Percentiles rank a stretch among this genome's conserved stretches.
Evolutionary conservation across 192 early-diverging fungal genomes (phyloP).

Genomic region (Ramicandelaber brevisporus): DNA sequence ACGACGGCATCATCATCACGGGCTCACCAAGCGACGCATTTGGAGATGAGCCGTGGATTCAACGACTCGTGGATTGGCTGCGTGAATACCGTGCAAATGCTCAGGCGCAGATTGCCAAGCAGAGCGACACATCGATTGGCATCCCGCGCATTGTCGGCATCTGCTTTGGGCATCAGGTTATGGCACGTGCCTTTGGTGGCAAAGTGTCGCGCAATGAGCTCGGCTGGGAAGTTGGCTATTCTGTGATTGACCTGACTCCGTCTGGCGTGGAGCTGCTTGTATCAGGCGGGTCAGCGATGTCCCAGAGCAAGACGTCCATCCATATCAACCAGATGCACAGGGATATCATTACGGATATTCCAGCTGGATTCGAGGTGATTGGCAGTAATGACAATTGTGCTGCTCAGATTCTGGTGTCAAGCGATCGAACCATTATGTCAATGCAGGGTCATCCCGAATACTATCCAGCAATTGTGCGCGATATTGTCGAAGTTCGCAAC

Average conservation of each 20-base stretch:
- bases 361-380: too few species aligned
- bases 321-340: too few species aligned
- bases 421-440: too few species aligned
- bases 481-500: slow-evolving; percentile 9
- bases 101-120: too few species aligned
- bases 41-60: slow-evolving; percentile 38
- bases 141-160: slow-evolving; percentile 23
- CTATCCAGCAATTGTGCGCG: slow-evolving; percentile 11
- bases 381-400: too few species aligned
- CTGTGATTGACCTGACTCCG: slow-evolving; percentile 8
- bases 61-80: slow-evolving; percentile 25
- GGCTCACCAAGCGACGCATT: slow-evolving; percentile 33
- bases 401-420: too few species aligned
- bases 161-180: slow-evolving; percentile 71
- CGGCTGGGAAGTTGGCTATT: slow-evolving; percentile 49
- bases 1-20: slow-evolving; percentile 24
- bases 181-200: slow-evolving; percentile 39
- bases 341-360: too few species aligned
- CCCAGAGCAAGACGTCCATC: too few species aligned
- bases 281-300: background rate
- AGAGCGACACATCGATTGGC: slow-evolving; percentile 6
- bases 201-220: slow-evolving; percentile 20
- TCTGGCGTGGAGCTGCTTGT: slow-evolving; percentile 8
- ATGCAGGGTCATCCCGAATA: slow-evolving; percentile 55
- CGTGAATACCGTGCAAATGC: too few species aligned